Conservation (phyloP, 257 asterid genomes). For the Craterostigma plantagineum region DNA sequence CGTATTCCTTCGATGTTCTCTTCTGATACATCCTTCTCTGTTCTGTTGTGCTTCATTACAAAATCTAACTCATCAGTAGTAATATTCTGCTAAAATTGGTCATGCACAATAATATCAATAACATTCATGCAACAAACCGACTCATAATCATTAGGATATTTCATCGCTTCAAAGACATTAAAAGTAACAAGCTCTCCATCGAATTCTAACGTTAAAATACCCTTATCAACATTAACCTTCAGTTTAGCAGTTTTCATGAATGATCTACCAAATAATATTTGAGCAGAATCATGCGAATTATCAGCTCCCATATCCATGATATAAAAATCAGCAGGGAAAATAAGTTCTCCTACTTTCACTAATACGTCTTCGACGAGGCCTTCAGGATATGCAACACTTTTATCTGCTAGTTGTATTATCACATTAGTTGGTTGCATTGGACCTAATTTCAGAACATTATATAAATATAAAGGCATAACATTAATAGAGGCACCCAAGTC, state of each 20-base stretch:
- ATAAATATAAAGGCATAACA: neutral
- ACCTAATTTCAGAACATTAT: neutral
- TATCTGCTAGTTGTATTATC: neutral
- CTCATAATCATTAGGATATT: neutral
- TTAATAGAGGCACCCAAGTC: slow-evolving; percentile 2
- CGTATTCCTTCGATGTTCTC: no score
- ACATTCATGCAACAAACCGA: neutral
- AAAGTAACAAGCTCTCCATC: neutral
- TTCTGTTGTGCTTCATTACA: no score
- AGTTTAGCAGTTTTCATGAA: slow-evolving; percentile 1
- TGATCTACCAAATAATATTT: neutral
- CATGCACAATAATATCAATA: no score
- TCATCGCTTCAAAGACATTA: neutral
- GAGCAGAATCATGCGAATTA: neutral
- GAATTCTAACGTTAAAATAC: no score
- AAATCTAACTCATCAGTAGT: neutral
- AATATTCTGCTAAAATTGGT: neutral
- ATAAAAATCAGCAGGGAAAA: neutral
- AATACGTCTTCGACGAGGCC: neutral
- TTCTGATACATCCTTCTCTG: no score
- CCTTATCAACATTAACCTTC: no score
- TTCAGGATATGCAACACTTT: neutral
- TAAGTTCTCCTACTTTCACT: neutral
- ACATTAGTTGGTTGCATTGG: neutral
- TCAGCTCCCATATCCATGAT: neutral